Base-by-base conservation (phyloP, 495 filamentous ascomycete species). In the Trichoderma gamsii region DNA sequence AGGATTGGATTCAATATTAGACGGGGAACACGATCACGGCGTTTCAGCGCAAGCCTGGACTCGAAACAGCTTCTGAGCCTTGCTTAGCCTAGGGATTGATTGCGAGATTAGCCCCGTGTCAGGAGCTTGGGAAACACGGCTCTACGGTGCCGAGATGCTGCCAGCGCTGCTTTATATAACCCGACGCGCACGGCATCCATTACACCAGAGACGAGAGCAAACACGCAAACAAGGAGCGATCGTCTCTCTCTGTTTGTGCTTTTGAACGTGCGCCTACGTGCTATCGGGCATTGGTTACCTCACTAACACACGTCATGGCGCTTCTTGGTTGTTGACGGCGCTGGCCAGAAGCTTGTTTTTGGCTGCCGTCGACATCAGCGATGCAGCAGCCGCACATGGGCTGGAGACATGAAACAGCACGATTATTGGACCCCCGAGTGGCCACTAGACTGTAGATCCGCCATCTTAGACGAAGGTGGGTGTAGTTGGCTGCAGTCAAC, bases 391-490 rank as follows among this genome's bases (percentile, higher is more conserved):
- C 27, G 35, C 56, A 25, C 56, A 35, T 61, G 56, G 25, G 11
- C n/a, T 61, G 8, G 56, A 61, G 56, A 61, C 56, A 32, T 61
- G 56, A 29, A 61, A 61, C 12, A 61, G 9, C 3, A 1, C 25
- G 16, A 25, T 32, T 29, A 61, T 61, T 61, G 56, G 51, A 25
- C 51, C 51, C 8, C 51, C 51, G 0, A 12, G 2, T 21, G 51
- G 56, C 56, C 56, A 18, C 56, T 61, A 61, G 27, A 25, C 56
- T 18, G 56, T 32, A 61, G 56, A 61, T 61, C 56, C 56, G 56
- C 56, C 56, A 61, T 32, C 25, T 32, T 23, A 32, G 44, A 49
- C 25, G 21, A 21, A 23, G 56, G 16, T 61, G 25, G 56, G 49
- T 52, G 49, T 46, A 12, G 43, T 4, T 4, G 18, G 18, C 9